Percentiles rank a stretch among this genome's conserved stretches.
These are phyloP conservation scores for Alloteropsis semialata DNA, from an alignment of 176 grass and related monocot species.

Conservation along the genomic window DNA sequence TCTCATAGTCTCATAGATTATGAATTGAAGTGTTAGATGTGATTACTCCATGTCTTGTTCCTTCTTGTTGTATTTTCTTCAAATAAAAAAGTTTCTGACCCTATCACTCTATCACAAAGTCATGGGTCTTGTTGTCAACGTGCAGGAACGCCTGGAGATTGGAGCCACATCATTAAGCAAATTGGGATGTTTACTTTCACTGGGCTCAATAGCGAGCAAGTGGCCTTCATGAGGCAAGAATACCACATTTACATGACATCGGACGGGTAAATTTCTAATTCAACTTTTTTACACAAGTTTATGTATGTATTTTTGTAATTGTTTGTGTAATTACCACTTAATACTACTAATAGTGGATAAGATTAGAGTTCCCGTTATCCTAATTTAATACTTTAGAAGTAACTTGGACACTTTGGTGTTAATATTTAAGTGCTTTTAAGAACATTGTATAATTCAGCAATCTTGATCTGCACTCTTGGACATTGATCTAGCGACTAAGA, in stretches of 20 bases:
- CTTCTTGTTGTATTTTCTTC: neutral
- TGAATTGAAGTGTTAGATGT: neutral
- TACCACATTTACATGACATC: slow-evolving; percentile 99
- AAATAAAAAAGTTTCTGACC: neutral
- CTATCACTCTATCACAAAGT: neutral
- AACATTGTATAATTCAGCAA: neutral
- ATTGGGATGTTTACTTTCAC: slow-evolving; percentile 99
- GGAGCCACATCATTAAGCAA: slow-evolving; percentile 98
- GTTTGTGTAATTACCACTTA: neutral
- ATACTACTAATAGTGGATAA: neutral
- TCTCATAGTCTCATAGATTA: neutral
- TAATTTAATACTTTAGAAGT: neutral
- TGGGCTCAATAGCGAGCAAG: slow-evolving; percentile 88
- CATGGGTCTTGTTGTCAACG: slow-evolving; percentile 16
- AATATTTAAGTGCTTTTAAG: neutral
- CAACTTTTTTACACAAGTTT: neutral
- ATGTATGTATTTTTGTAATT: neutral
- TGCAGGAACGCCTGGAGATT: slow-evolving; percentile 94
- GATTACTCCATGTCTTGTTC: neutral
- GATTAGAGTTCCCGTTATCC: neutral
- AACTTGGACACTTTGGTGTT: neutral
- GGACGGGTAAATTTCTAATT: slow-evolving; percentile 73
- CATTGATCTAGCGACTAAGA: neutral
- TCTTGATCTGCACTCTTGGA: neutral
- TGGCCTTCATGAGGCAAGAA: slow-evolving; percentile 88